Conservation (phyloP, 2,329 filamentous ascomycete species). For the Cercospora brassicicola region DNA sequence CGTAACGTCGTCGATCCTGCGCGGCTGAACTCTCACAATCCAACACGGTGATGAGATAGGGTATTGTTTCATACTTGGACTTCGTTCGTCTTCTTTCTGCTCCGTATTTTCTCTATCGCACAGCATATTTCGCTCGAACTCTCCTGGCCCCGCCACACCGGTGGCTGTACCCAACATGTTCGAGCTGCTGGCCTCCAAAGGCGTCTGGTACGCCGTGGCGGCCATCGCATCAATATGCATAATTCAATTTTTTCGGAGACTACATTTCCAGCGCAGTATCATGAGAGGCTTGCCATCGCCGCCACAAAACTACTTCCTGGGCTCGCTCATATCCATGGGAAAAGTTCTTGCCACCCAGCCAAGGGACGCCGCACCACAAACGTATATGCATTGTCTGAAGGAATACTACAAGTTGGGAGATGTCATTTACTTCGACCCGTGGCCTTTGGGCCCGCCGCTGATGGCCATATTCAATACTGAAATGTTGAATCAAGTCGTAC, state of each 20-base stretch:
- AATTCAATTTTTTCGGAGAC: constrained; percentile 30
- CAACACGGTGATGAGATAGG: neutral
- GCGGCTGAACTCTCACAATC: neutral
- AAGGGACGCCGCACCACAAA: constrained; percentile 41
- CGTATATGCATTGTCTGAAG: constrained; percentile 38
- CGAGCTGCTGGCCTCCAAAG: constrained; percentile 21
- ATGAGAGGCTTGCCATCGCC: constrained; percentile 41
- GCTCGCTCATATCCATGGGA: constrained; percentile 44
- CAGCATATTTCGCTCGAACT: neutral
- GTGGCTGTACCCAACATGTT: constrained; percentile 11
- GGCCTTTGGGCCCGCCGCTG: constrained; percentile 43
- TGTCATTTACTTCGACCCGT: constrained; percentile 49
- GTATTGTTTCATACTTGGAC: neutral
- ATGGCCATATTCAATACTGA: constrained; percentile 44
- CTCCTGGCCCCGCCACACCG: neutral
- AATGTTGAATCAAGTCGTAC: constrained; percentile 43
- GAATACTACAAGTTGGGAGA: constrained; percentile 42
- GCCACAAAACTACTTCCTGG: constrained; percentile 45
- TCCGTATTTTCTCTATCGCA: neutral
- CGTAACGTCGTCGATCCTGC: neutral
- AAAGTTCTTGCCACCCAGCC: constrained; percentile 40
- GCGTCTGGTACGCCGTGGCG: constrained; percentile 30
- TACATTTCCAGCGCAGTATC: constrained; percentile 32
- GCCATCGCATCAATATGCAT: constrained; percentile 28
- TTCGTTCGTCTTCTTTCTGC: neutral